Base-by-base conservation (phyloP, 148 eudicot genomes). In the Chenopodium quinoa region DNA sequence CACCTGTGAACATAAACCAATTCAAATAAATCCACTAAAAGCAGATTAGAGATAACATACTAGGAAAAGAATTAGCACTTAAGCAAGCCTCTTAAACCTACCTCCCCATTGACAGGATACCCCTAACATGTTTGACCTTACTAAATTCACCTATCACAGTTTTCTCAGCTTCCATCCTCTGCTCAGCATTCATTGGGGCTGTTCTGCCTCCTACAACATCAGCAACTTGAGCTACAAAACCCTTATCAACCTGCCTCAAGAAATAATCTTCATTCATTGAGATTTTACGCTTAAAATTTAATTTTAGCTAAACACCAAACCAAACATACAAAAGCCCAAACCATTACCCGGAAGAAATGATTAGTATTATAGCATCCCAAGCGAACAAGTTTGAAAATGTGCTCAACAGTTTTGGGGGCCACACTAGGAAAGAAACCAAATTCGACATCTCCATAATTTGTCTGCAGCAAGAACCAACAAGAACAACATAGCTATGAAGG, bases 71-170 rank as follows among this genome's bases (percentile, higher is more conserved):
- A 29, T 20, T 32, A 78, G 16, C 29, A 48, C 54, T 50, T 11
- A 9, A 50, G 54, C 54, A 63, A 70, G 16, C 13, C 27, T 66
- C 64, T 66, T 83, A 74, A 70, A 75, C 82, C 25, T 87, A 96
- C 99, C 99, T 93, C 80, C 98, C 99, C 99, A 96, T 96, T 23
- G 99, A 96, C 73, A 96, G 95, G 84, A 91, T 91, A 78, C 99
- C 98, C 87, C 98, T 86, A 46, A 92, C 98, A 78, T 96, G 98
- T 77, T 96, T 96, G 86, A 96, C 99, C n/a, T 85, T 70, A 77
- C 99, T 93, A 81, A 96, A 96, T 88, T 96, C 99, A 78, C 95
- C 99, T 81, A 89, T 81, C 84, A 96, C 86, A 79, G 91, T 91
- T 91, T 96, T 93, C 63, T 81, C 87, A 72, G 98, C 98, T 88